phyloP scores from a whole-genome alignment of 306 rosid genomes.

The Inga oerstediana region DNA sequence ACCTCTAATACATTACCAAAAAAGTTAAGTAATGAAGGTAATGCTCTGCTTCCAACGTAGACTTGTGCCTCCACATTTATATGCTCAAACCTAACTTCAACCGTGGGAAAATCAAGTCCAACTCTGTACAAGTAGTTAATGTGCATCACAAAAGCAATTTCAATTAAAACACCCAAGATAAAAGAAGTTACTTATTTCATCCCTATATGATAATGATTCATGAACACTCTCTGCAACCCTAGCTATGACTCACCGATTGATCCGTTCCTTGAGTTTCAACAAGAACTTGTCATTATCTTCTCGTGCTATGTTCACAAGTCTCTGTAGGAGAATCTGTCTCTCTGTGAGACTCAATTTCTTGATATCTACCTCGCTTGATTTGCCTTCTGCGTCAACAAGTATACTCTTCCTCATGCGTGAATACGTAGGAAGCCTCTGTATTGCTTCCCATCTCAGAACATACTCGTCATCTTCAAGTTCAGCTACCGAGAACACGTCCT shows the following conservation, averaged over 20 bases:
- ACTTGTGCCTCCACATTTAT: slow-evolving; percentile 70
- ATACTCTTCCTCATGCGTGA: slow-evolving; percentile 53
- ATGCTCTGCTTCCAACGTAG: slow-evolving; percentile 79
- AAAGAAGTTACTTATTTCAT: not conserved
- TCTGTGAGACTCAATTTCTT: slow-evolving; percentile 60
- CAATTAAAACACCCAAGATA: not conserved
- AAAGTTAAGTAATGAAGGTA: slow-evolving; percentile 70
- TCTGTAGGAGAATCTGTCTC: slow-evolving; percentile 61
- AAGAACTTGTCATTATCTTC: slow-evolving; percentile 82
- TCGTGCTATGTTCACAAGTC: slow-evolving; percentile 78
- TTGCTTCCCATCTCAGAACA: slow-evolving; percentile 52
- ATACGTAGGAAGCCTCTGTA: slow-evolving; percentile 46
- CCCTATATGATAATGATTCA: not conserved
- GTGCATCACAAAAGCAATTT: not conserved
- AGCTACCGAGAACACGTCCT: slow-evolving; percentile 46
- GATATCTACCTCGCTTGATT: slow-evolving; percentile 63
- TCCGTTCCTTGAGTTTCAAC: slow-evolving; percentile 71
- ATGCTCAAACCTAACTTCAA: slow-evolving; percentile 78
- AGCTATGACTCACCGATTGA: slow-evolving; percentile 55
- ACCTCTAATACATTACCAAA: slow-evolving; percentile 65
- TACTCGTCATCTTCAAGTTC: slow-evolving; percentile 55
- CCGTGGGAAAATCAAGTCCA: slow-evolving; percentile 66
- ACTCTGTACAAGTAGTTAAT: slow-evolving; percentile 31
- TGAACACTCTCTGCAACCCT: not conserved
- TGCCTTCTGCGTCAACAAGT: slow-evolving; percentile 55